Conservation (phyloP, 2,329 filamentous ascomycete genomes). For the Basipetospora sp. region DNA sequence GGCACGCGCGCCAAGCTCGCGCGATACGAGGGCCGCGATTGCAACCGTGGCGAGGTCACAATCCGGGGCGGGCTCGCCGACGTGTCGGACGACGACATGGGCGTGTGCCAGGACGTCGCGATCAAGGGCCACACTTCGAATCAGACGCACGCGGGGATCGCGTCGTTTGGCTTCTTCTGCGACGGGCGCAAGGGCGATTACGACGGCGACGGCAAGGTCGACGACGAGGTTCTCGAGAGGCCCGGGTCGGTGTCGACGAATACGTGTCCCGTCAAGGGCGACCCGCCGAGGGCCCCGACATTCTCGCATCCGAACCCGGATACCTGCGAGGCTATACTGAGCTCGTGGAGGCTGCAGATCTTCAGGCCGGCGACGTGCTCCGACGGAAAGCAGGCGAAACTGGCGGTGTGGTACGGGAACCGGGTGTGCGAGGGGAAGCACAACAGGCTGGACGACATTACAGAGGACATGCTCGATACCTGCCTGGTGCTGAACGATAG, state of each 20-base stretch:
- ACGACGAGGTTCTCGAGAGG: too few relatives aligned
- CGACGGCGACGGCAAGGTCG: constrained; percentile 5
- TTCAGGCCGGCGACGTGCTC: constrained; percentile 7
- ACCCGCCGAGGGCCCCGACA: constrained; percentile 6
- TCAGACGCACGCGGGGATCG: constrained; percentile 5
- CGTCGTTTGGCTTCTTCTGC: constrained; percentile 8
- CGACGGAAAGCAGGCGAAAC: constrained; percentile 11
- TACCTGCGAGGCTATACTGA: constrained; percentile 8
- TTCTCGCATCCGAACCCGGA: constrained; percentile 9
- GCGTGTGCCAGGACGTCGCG: constrained; percentile 4
- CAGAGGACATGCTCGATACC: constrained; percentile 10
- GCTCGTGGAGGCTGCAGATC: constrained; percentile 7
- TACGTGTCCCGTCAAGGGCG: constrained; percentile 7
- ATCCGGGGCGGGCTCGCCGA: constrained; percentile 8
- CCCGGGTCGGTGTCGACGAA: constrained; percentile 7
- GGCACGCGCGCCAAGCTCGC: constrained; percentile 10
- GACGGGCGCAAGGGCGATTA: constrained; percentile 7
- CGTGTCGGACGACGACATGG: constrained; percentile 7
- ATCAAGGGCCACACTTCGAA: constrained; percentile 6
- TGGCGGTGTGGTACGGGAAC: constrained; percentile 34
- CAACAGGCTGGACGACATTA: constrained; percentile 47
- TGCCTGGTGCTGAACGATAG: constrained; percentile 8
- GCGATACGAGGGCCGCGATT: constrained; percentile 8
- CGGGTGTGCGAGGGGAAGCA: constrained; percentile 56
- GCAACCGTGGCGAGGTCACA: constrained; percentile 9